Percentiles rank a stretch among this genome's conserved stretches.
Conservation (phyloP, 805 yeast genomes). For the Wickerhamomyces sydowiorum region DNA sequence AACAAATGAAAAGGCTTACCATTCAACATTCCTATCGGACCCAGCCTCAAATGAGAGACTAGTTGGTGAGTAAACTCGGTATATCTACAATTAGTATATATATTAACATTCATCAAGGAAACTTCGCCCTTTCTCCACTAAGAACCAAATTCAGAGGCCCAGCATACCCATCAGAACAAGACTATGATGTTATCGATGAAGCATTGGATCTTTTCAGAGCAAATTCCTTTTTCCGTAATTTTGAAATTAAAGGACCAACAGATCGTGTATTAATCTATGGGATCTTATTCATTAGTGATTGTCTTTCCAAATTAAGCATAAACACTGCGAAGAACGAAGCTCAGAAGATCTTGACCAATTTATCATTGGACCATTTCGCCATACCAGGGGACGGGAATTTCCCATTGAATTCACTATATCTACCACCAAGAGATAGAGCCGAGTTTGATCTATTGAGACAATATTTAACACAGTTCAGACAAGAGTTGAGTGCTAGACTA, state of each 20-base stretch:
- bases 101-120: no score
- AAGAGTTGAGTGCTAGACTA: conserved; percentile 81
- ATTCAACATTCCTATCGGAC: conserved; percentile 70
- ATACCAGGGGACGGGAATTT: conserved; percentile 95
- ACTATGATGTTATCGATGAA: conserved; percentile 91
- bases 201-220: conserved; percentile 88
- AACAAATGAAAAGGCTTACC: conserved; percentile 48
- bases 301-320: conserved; percentile 57
- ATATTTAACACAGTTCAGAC: conserved; percentile 90
- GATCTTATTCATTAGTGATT: conserved; percentile 80
- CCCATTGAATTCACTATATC: conserved; percentile 77
- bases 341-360: conserved; percentile 63
- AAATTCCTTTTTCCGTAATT: conserved; percentile 92
- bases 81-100: not conserved
- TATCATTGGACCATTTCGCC: conserved; percentile 81
- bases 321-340: conserved; percentile 53
- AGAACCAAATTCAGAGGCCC: conserved; percentile 88
- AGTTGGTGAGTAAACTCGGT: conserved; percentile 41
- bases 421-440: conserved; percentile 65
- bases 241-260: conserved; percentile 93
- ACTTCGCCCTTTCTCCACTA: conserved; percentile 79
- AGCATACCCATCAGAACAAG: conserved; percentile 68
- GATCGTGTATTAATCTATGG: conserved; percentile 94
- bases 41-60: conserved; percentile 50
- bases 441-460: conserved; percentile 77